A percentile compares a stretch with the other conserved stretches of the same genome.
phyloP scores from a whole-genome alignment of 2,329 filamentous ascomycete genomes.

The Fusarium palustre region DNA sequence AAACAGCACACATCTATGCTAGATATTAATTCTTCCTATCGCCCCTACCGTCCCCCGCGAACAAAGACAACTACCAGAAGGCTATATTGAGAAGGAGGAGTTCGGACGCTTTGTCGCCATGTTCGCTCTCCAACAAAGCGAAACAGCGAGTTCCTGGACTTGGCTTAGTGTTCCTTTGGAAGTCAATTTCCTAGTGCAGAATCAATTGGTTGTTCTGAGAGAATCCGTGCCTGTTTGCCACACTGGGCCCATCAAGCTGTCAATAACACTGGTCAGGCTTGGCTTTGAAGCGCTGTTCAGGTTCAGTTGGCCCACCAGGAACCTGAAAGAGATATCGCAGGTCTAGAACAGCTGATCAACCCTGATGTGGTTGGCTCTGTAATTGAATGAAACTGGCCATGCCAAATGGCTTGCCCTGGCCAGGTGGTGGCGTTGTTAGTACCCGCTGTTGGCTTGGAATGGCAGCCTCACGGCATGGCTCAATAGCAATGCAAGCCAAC shows the following conservation, averaged over 20 bases:
- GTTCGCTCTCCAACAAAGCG: constrained; percentile 33
- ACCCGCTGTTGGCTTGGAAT: constrained; percentile 30
- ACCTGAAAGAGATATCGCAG: constrained; percentile 17
- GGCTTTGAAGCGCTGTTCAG: constrained; percentile 30
- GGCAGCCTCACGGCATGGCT: constrained; percentile 24
- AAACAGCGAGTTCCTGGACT: constrained; percentile 27
- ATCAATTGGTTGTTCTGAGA: constrained; percentile 24
- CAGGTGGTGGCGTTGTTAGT: constrained; percentile 32
- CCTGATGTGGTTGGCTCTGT: constrained; percentile 5
- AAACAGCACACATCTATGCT: constrained; percentile 15
- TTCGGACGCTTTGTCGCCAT: constrained; percentile 39
- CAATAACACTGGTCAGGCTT: constrained; percentile 22
- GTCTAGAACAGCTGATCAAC: constrained; percentile 22
- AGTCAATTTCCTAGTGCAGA: constrained; percentile 13
- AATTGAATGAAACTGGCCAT: constrained; percentile 20
- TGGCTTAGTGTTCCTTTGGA: constrained; percentile 14
- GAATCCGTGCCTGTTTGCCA: constrained; percentile 37
- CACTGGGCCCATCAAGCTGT: constrained; percentile 11
- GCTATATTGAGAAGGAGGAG: constrained; percentile 21
- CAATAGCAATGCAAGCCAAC: constrained; percentile 11
- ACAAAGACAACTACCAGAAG: constrained; percentile 26
- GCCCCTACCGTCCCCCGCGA: neutral
- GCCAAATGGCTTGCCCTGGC: constrained; percentile 25
- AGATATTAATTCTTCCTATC: constrained; percentile 30
- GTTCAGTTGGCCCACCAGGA: constrained; percentile 2